Percentiles rank a stretch among this genome's conserved stretches.
These are phyloP conservation scores for Tillandsia fasciculata DNA, from an alignment of 176 grass and related monocot species.

Conservation along the genomic window DNA sequence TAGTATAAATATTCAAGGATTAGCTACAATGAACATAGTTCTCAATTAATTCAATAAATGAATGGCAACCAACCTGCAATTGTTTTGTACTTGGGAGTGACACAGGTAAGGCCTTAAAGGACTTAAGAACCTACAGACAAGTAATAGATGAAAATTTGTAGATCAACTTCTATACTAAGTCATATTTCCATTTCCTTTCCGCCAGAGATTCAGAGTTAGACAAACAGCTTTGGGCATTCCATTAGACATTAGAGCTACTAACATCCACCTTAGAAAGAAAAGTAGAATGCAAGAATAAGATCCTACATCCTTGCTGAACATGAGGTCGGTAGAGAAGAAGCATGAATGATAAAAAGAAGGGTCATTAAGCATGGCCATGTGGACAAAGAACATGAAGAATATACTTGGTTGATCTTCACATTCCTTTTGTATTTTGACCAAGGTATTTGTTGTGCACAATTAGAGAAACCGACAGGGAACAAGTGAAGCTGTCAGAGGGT, in stretches of 20 bases:
- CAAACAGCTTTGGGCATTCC: background rate
- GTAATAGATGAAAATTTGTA: background rate
- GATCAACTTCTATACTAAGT: background rate
- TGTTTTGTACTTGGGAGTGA: background rate
- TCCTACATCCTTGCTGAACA: background rate
- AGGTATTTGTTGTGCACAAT: background rate
- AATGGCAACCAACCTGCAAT: background rate
- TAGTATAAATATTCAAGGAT: background rate
- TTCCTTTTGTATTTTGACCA: background rate
- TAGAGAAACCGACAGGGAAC: background rate
- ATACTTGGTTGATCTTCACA: background rate
- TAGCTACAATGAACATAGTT: background rate
- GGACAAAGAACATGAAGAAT: background rate
- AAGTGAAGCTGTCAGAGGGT: conserved; percentile 2
- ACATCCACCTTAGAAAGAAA: background rate
- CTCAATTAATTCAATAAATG: background rate
- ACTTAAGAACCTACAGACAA: background rate
- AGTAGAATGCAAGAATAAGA: background rate
- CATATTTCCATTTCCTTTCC: background rate
- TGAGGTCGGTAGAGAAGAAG: background rate
- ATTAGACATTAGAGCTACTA: background rate
- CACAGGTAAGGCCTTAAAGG: background rate
- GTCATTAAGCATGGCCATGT: background rate
- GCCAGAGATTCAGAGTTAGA: background rate
- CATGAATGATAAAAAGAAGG: conserved; percentile 1